A percentile compares a stretch with the other conserved stretches of the same genome.
Evolutionary conservation across 768 basidiomycete genomes (phyloP).

Genomic region (Sporobolomyces pararoseus): DNA sequence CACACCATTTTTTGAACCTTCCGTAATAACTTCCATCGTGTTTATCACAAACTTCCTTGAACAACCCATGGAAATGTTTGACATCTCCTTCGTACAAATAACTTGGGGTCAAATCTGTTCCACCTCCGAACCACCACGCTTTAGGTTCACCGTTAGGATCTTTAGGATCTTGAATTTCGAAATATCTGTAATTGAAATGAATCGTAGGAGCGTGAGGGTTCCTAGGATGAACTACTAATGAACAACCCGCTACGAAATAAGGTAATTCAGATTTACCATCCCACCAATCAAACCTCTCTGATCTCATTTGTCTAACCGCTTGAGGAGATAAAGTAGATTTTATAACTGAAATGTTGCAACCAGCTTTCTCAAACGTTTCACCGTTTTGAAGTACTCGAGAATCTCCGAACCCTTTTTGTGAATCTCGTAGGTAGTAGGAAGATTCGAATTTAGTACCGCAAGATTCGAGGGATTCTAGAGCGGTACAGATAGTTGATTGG

Average conservation of each 20-base stretch:
- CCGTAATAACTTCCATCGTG: conserved; percentile 67
- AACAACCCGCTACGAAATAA: conserved; percentile 89
- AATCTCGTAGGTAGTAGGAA: conserved; percentile 62
- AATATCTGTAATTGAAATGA: conserved; percentile 95
- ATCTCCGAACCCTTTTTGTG: conserved; percentile 47
- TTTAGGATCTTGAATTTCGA: conserved; percentile 63
- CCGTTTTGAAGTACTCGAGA: conserved; percentile 69
- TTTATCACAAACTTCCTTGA: conserved; percentile 70
- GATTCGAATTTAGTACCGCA: conserved; percentile 67
- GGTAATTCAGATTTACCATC: conserved; percentile 63
- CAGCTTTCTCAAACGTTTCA: conserved; percentile 84
- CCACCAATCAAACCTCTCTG: conserved; percentile 59
- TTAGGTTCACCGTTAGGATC: conserved; percentile 58
- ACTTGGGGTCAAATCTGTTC: conserved; percentile 86
- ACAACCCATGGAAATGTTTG: conserved; percentile 73
- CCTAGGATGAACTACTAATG: conserved; percentile 86
- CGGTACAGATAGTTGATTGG: conserved; percentile 71
- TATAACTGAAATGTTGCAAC: conserved; percentile 89
- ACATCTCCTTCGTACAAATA: conserved; percentile 88
- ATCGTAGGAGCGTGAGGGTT: conserved; percentile 92
- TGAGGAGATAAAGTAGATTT: conserved; percentile 80
- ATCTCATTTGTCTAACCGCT: conserved; percentile 90
- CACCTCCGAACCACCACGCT: conserved; percentile 99
- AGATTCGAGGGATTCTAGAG: conserved; percentile 70
- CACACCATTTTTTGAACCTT: conserved; percentile 90